Base-by-base conservation (phyloP, 345 rosid species). In the Lepidium didymum region DNA sequence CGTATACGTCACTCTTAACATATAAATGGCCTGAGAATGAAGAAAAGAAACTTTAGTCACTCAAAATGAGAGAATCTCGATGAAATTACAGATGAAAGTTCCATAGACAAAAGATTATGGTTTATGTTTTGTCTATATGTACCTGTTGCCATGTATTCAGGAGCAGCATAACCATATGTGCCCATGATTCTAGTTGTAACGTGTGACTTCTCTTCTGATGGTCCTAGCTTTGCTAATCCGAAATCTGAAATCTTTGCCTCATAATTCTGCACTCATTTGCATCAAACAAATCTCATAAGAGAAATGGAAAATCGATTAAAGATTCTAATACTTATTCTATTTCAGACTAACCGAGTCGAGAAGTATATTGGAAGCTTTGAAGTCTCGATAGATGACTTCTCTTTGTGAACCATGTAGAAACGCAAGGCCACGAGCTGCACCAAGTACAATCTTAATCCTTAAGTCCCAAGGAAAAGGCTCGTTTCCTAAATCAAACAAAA, bases 391-490 rank as follows among this genome's bases (percentile, higher is more conserved):
- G 63, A 90, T 90, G 81, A 93, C 86, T 74, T 84, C 78, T 80
- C 83, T 82, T 12, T 88, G 87, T 12, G 83, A 87, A 41, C 82
- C 56, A 70, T 93, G 98, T 40, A 88, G 80, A 77, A 85, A 88
- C 16, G 85, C 84, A 47, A 93, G 83, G 53, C 92, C 97, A 45
- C 81, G 83, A 56, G 96, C 96, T 27, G 97, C 92, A 80, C 92
- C 97, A 53, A 81, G 76, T 25, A 82, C 85, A 69, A 88, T 88
- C 77, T 82, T 85, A 44, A 93, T 81, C 77, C 96, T 72, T n/a
- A 82, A 67, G 14, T 90, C 88, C 96, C 98, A 93, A 47, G 94
- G 81, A 14, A 93, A 73, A 31, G 97, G 89, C 46, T 87, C 89
- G 38, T 79, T 62, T 21, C 66, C 46, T 53, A 77, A 78, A 78